Conservation (phyloP, 179 eudicot genomes). For the Beta corolliflora region DNA sequence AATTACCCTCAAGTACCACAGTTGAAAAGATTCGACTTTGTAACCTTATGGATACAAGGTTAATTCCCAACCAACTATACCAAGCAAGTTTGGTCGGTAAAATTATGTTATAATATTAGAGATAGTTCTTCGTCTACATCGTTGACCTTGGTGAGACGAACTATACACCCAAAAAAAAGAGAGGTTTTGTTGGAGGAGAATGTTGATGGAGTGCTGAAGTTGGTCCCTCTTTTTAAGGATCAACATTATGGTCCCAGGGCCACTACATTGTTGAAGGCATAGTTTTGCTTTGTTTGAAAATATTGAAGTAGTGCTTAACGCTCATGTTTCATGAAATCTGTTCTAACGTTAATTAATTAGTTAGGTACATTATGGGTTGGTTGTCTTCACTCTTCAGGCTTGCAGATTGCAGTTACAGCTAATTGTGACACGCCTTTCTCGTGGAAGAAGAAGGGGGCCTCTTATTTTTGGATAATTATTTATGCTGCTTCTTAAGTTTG, state of each 20-base stretch:
- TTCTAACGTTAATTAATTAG: background rate
- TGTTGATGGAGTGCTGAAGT: background rate
- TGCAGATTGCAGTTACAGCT: background rate
- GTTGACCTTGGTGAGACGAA: too few relatives aligned
- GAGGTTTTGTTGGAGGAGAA: too few relatives aligned
- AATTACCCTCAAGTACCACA: too few relatives aligned
- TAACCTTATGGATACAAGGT: too few relatives aligned
- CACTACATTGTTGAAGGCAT: background rate
- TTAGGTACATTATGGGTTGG: slow-evolving; percentile 9
- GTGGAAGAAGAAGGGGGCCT: background rate
- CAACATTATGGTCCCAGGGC: background rate
- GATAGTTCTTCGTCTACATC: too few relatives aligned
- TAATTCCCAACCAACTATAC: too few relatives aligned
- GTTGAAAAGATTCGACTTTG: too few relatives aligned
- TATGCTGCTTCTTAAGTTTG: background rate
- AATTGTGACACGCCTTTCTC: slow-evolving; percentile 20
- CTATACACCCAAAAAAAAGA: too few relatives aligned
- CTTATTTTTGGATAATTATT: background rate
- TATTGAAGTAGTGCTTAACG: background rate
- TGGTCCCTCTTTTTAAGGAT: background rate
- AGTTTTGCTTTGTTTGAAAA: background rate
- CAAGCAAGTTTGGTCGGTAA: too few relatives aligned
- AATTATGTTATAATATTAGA: too few relatives aligned
- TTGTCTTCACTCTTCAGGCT: background rate
- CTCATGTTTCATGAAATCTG: background rate